Evolutionary conservation across 73 alveolate genomes (phyloP), one percentile per base, ranked within the genome.

Genomic region (Paramecium sonneborni): DNA sequence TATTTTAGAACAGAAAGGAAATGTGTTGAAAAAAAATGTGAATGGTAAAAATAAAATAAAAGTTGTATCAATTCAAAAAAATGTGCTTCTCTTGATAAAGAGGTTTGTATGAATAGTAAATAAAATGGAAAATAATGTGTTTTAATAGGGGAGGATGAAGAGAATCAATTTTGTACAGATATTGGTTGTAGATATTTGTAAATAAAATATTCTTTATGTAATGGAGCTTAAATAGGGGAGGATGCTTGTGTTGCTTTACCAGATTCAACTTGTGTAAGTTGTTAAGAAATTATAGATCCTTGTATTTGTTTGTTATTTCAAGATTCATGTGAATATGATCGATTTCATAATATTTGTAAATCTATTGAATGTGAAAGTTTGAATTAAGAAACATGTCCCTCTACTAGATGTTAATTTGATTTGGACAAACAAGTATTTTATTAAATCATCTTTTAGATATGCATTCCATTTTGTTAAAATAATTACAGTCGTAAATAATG

Each of bases 231-330:
- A 2, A 38, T 41, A 14, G 88, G 69, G 4, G 37, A 5, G 2
- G 6, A 38, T 8, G 24, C 20, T 21, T 76, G 88, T 76, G 88
- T 76, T 24, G 11, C 6, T 14, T 6, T 76, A 23, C 6, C 14
- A 20, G 88, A 76, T 39, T 41, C 6, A 6, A 15, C 70, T 1
- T 76, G 88, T 76, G 88, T 76, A 1, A 8, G 70, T 76, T 76
- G 88, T 76, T 69, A 76, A 38, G 88, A 76, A 20, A 76, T 76
- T 37, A 38, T 38, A 1, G 88, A 76, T 76, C 3, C 70, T 6
- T 76, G 88, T 15, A 3, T 38, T 37, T 76, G 88, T 38, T 76
- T 37, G 14, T 5, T 6, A 8, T 10, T 7, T 7, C 8, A 28
- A 10, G 5, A 68, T 18, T 68, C 10, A 7, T 68, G 85, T 23